Evolutionary conservation across 2,329 filamentous ascomycete genomes (phyloP).

Genomic region (Blastomyces emzantsi): DNA sequence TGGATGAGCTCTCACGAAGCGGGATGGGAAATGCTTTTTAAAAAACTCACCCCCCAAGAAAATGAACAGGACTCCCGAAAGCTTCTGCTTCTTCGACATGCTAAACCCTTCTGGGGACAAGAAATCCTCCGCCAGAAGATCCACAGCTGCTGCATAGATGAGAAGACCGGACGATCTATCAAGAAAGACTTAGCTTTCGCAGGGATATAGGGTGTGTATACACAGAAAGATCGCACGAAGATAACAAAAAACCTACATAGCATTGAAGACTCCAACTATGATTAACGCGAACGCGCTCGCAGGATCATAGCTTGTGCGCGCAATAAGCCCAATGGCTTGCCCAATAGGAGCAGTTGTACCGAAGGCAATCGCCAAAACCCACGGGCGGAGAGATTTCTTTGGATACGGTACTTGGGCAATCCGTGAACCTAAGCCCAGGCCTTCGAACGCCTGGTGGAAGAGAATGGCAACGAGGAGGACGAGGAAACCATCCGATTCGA

Average conservation of each 20-base stretch:
- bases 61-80: slow-evolving; percentile 44
- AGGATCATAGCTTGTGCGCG: slow-evolving; percentile 52
- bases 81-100: slow-evolving; percentile 47
- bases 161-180: slow-evolving; percentile 49
- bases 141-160: slow-evolving; percentile 55
- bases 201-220: background rate
- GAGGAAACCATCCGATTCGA: slow-evolving; percentile 50
- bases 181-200: slow-evolving; percentile 2
- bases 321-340: slow-evolving; percentile 53
- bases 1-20: background rate
- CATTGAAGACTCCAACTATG: slow-evolving; percentile 57
- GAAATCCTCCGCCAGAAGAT: slow-evolving; percentile 57
- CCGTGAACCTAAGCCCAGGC: slow-evolving; percentile 61
- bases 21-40: background rate
- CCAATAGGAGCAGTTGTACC: slow-evolving; percentile 56
- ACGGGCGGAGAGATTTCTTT: slow-evolving; percentile 48
- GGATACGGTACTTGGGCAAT: slow-evolving; percentile 59
- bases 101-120: slow-evolving; percentile 49
- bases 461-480: slow-evolving; percentile 54
- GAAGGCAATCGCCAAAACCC: slow-evolving; percentile 54
- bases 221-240: background rate
- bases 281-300: slow-evolving; percentile 56
- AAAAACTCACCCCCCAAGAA: slow-evolving; percentile 42
- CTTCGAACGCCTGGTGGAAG: slow-evolving; percentile 72
- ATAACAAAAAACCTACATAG: slow-evolving; percentile 42